phyloP scores from a whole-genome alignment of 108 stramenopile genomes.

The Aureococcus anophagefferens region DNA sequence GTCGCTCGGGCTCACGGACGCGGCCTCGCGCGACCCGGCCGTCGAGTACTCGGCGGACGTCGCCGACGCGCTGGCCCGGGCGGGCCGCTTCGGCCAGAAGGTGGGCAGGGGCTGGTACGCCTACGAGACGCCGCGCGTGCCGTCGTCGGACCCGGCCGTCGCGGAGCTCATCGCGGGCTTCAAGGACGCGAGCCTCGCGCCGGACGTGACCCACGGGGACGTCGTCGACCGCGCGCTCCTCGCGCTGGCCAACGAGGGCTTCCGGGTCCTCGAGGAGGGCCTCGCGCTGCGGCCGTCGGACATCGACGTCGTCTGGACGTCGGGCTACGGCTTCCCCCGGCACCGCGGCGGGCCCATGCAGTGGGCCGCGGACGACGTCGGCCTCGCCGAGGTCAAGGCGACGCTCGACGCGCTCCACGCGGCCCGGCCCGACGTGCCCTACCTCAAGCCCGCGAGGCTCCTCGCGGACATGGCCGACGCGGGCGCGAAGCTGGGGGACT shows the following conservation, averaged over 20 bases:
- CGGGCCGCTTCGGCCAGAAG: conserved; percentile 81
- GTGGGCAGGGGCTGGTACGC: conserved; percentile 70
- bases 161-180: conserved; percentile 42
- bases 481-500: background rate
- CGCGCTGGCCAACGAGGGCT: conserved; percentile 91
- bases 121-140: conserved; percentile 67
- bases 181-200: conserved; percentile 34
- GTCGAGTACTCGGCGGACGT: conserved; percentile 66
- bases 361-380: conserved; percentile 74
- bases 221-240: conserved; percentile 51
- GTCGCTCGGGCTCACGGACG: background rate
- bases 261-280: conserved; percentile 87
- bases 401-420: conserved; percentile 42
- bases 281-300: conserved; percentile 76
- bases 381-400: conserved; percentile 44
- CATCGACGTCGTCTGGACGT: conserved; percentile 85
- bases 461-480: conserved; percentile 27
- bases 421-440: conserved; percentile 58
- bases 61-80: conserved; percentile 70
- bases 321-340: conserved; percentile 90
- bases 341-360: conserved; percentile 85
- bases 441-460: conserved; percentile 57
- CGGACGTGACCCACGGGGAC: conserved; percentile 24
- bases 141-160: conserved; percentile 65
- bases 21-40: background rate